Base-by-base conservation (phyloP, 176 grass and related monocot genomes). In the Urochloa ruziziensis region DNA sequence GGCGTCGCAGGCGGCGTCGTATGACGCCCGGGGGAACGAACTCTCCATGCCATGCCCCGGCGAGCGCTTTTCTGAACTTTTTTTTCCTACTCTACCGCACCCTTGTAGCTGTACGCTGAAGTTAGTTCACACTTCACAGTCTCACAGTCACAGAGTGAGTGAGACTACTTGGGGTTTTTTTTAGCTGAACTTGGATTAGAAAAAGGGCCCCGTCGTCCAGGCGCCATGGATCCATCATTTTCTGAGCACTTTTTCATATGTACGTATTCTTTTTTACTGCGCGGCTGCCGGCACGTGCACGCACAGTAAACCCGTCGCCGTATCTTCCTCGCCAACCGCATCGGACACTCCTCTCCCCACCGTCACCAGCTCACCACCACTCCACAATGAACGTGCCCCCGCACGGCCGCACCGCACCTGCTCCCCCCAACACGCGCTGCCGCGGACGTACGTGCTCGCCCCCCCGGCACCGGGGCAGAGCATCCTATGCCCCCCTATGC, bases 381-480 rank as follows among this genome's bases (percentile, higher is more conserved):
- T 58, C n/a, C 3, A 6, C 21, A 57, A 25, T 19, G 39, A 34
- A 33, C 9, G 5, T 23, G 36, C 53, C 30, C 80, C 5, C 21
- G 23, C 52, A 58, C 53, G 53, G 46, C 29, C n/a, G 58, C 60
- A 36, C 68, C 23, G 77, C 61, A 11, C 35, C 39, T 52, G 52
- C 71, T 25, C 51, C 39, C 65, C 47, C 53, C 70, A 63, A 81
- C 81, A 54, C 62, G 66, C 74, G 12, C 80, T 63, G 85, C n/a
- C 51, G 34, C 51, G 47, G 29, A 23, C 33, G 58, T 64, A 15
- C 32, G 36, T 59, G 71, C 8, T 35, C 53, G 47, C n/a, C 53
- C 74, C 37, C 12, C 74, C 54, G n/a, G n/a, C 53, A 59, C 74
- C 7, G 56, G 54, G 32, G 39, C 52, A 77, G 62, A 62, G 83